phyloP scores from a whole-genome alignment of 163 green algal species.

The Scenedesmus sp. region DNA sequence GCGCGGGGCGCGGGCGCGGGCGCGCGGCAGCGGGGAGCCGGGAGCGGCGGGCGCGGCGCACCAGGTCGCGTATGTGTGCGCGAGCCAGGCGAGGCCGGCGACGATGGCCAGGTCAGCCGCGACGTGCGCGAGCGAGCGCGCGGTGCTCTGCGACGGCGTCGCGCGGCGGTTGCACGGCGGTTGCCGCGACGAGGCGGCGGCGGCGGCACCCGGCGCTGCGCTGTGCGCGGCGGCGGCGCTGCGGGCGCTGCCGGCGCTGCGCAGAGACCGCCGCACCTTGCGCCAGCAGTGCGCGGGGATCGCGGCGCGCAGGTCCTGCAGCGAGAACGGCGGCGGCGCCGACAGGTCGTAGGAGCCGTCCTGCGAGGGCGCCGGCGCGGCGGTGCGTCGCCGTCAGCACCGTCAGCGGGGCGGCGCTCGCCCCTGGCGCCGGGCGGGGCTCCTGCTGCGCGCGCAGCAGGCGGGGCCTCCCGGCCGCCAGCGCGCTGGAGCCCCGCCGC shows the following conservation, averaged over 20 bases:
- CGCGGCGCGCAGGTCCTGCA: constrained; percentile 43
- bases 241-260: neutral
- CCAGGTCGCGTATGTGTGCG: constrained; percentile 21
- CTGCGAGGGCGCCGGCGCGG: constrained; percentile 7
- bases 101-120: constrained; percentile 15
- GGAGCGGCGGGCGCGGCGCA: neutral
- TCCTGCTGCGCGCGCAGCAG: too few relatives aligned
- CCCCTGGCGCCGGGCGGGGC: neutral
- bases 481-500: too few relatives aligned
- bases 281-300: constrained; percentile 48
- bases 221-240: neutral
- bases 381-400: neutral
- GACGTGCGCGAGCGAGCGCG: constrained; percentile 24
- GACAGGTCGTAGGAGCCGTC: constrained; percentile 49
- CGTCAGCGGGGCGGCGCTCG: neutral
- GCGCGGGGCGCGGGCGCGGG: too few relatives aligned
- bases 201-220: neutral
- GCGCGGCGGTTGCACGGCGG: too few relatives aligned
- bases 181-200: too few relatives aligned
- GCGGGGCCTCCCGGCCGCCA: too few relatives aligned
- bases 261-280: constrained; percentile 18
- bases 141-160: neutral
- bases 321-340: constrained; percentile 50
- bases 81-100: constrained; percentile 6
- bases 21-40: too few relatives aligned